These are phyloP conservation scores for Juncus inflexus DNA, from an alignment of 176 grass and related monocot genomes.

Conservation along the genomic window DNA sequence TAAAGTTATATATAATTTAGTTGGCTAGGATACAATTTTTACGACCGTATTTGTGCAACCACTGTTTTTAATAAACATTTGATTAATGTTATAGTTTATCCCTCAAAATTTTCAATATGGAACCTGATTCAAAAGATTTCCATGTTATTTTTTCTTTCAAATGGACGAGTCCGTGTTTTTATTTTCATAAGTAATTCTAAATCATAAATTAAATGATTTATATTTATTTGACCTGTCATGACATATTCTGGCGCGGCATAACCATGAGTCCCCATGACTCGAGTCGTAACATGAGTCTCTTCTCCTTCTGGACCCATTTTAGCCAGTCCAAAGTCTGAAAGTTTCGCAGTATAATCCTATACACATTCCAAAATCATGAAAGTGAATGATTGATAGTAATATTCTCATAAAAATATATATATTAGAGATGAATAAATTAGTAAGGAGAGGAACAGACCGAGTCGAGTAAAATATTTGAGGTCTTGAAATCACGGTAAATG, in stretches of 20 bases:
- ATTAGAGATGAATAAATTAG: not conserved
- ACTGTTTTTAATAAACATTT: too few relatives aligned
- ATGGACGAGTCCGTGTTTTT: not conserved
- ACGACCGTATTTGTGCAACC: too few relatives aligned
- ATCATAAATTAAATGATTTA: not conserved
- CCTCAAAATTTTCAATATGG: too few relatives aligned
- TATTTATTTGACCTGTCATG: constrained; percentile 43
- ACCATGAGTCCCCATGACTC: constrained; percentile 98
- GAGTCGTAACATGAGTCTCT: constrained; percentile 89
- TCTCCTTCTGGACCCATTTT: constrained; percentile 88
- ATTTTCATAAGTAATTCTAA: too few relatives aligned
- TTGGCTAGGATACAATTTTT: not conserved
- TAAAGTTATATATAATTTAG: not conserved
- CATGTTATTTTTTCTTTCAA: not conserved
- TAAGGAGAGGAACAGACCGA: constrained; percentile 29
- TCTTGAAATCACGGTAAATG: constrained; percentile 91
- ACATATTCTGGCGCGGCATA: constrained; percentile 94
- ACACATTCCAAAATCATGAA: not conserved
- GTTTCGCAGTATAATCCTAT: constrained; percentile 88
- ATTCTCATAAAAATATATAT: not conserved
- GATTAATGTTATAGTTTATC: too few relatives aligned
- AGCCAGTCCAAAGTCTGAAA: constrained; percentile 87
- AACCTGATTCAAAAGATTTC: too few relatives aligned
- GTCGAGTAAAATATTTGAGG: constrained; percentile 90
- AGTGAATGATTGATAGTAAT: not conserved